phyloP scores from a whole-genome alignment of 768 basidiomycete species.

The Antrodiella citrinella region DNA sequence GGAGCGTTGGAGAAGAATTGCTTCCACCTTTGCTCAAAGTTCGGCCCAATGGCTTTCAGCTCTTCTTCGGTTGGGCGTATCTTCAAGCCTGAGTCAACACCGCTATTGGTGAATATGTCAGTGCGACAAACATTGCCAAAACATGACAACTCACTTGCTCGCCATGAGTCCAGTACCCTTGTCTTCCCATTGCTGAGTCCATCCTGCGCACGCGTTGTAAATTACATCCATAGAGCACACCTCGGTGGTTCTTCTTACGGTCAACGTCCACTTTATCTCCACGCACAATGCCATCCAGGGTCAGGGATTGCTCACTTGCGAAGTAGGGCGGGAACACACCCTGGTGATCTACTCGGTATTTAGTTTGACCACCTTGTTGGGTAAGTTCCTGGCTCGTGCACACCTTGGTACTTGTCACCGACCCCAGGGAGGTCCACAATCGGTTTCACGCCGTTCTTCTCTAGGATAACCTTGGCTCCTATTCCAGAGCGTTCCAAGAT shows the following conservation, averaged over 20 bases:
- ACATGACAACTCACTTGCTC: slow-evolving; percentile 40
- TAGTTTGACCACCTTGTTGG: too few relatives aligned
- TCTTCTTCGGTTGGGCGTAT: slow-evolving; percentile 15
- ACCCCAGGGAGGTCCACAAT: slow-evolving; percentile 34
- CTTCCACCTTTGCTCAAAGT: slow-evolving; percentile 19
- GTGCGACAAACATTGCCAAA: too few relatives aligned
- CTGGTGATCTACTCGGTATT: slow-evolving; percentile 29
- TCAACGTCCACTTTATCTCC: slow-evolving; percentile 30
- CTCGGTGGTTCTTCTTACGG: slow-evolving; percentile 33
- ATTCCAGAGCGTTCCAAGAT: slow-evolving; percentile 51
- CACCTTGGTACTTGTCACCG: slow-evolving; percentile 35
- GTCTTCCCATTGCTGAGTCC: slow-evolving; percentile 25
- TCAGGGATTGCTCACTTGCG: slow-evolving; percentile 37
- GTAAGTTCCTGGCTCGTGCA: background rate
- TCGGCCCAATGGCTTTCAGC: slow-evolving; percentile 16
- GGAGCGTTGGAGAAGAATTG: slow-evolving; percentile 13
- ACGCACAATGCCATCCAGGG: slow-evolving; percentile 40
- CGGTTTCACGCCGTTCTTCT: slow-evolving; percentile 22
- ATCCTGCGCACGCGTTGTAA: slow-evolving; percentile 21
- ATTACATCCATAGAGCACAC: too few relatives aligned
- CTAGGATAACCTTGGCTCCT: slow-evolving; percentile 26
- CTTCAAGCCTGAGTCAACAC: slow-evolving; percentile 18
- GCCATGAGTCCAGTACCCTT: slow-evolving; percentile 42
- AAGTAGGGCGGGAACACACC: slow-evolving; percentile 25
- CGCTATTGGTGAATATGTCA: slow-evolving; percentile 7